A percentile compares a stretch with the other conserved stretches of the same genome.
Evolutionary conservation across 2,329 filamentous ascomycete species (phyloP).

Genomic region (Curvularia spicifera): DNA sequence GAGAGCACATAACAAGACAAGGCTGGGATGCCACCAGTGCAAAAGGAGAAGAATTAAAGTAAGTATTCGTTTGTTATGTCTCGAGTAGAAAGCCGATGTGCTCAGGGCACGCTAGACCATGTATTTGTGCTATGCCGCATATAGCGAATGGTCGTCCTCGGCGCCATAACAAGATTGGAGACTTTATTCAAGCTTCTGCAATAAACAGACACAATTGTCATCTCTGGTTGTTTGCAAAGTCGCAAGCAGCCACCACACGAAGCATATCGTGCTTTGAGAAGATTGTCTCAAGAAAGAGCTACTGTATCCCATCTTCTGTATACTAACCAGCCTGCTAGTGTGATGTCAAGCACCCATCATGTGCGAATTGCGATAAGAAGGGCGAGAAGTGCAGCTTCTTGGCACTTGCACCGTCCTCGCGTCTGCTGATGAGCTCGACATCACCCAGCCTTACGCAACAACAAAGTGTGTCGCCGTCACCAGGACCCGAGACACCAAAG

Average conservation of each 20-base stretch:
- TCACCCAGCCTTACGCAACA: constrained; percentile 15
- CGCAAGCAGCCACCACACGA: neutral
- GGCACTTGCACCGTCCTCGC: constrained; percentile 40
- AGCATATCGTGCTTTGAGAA: constrained; percentile 31
- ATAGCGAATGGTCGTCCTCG: neutral
- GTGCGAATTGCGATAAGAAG: constrained; percentile 44
- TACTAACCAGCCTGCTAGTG: constrained; percentile 37
- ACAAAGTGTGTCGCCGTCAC: constrained; percentile 7
- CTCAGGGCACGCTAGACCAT: neutral
- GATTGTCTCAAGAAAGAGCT: constrained; percentile 12
- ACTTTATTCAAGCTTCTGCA: neutral
- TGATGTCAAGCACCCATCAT: constrained; percentile 42
- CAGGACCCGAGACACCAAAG: constrained; percentile 8
- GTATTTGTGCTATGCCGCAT: neutral
- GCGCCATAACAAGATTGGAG: neutral
- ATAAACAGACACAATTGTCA: neutral
- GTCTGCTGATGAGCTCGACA: constrained; percentile 27
- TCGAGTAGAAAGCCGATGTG: neutral
- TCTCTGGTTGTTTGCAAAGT: neutral
- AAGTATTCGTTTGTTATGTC: constrained; percentile 10
- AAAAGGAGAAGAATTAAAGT: constrained; percentile 48
- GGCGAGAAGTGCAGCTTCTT: constrained; percentile 44
- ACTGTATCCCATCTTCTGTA: neutral
- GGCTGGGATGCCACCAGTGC: constrained; percentile 45
- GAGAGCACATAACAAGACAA: constrained; percentile 45